Evolutionary conservation across 495 filamentous ascomycete genomes (phyloP).

Genomic region (Wilcoxina mikolae): DNA sequence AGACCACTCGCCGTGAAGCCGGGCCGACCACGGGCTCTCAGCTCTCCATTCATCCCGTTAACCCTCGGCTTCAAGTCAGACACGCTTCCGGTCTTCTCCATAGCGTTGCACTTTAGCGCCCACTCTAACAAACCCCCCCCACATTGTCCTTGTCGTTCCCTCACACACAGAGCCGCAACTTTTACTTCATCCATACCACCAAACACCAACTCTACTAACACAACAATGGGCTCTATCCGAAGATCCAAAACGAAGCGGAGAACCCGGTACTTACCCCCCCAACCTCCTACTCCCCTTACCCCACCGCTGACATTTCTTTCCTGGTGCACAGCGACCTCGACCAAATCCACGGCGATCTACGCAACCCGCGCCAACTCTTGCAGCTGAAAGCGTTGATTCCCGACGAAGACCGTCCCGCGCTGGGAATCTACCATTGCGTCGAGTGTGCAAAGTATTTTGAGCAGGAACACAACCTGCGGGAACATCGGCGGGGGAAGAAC

Average conservation of each 20-base stretch:
- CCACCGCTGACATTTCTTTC: background rate
- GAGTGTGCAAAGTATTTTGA: slow-evolving; percentile 96
- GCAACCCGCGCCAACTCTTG: slow-evolving; percentile 57
- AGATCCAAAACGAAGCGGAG: slow-evolving; percentile 45
- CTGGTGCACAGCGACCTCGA: slow-evolving; percentile 55
- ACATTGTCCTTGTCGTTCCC: background rate
- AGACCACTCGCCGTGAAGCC: background rate
- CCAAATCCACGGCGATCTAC: slow-evolving; percentile 69
- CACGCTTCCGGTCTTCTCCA: background rate
- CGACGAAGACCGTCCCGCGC: slow-evolving; percentile 67
- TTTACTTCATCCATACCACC: background rate
- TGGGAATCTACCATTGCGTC: slow-evolving; percentile 74
- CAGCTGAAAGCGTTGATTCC: slow-evolving; percentile 65
- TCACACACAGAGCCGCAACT: background rate
- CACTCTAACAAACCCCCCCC: background rate
- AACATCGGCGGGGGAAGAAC: slow-evolving; percentile 71
- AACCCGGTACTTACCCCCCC: slow-evolving; percentile 36
- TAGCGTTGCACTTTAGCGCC: background rate
- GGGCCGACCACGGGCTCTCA: background rate
- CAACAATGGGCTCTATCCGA: slow-evolving; percentile 42
- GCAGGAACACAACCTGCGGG: slow-evolving; percentile 57
- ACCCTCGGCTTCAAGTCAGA: background rate
- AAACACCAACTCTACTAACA: background rate
- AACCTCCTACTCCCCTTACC: background rate
- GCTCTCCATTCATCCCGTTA: background rate